phyloP scores from a whole-genome alignment of 345 rosid genomes.

The Hevea brasiliensis region DNA sequence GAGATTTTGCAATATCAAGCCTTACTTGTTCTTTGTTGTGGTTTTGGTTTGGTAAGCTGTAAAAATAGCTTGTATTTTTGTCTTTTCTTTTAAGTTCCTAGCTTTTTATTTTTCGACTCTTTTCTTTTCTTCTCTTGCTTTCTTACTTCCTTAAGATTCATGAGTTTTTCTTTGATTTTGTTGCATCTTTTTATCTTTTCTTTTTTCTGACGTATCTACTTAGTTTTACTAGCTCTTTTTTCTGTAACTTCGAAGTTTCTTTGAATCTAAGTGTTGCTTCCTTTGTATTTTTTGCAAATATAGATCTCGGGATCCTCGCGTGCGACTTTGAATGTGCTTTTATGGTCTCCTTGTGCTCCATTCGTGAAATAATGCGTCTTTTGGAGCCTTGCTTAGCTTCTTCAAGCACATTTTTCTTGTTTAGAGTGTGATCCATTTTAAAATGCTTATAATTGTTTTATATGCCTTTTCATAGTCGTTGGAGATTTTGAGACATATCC shows the following conservation, averaged over 20 bases:
- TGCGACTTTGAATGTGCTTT: slow-evolving; percentile 3
- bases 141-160: slow-evolving; percentile 10
- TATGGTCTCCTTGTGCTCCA: slow-evolving; percentile 13
- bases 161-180: slow-evolving; percentile 10
- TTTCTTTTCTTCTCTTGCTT: slow-evolving; percentile 9
- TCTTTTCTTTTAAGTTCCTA: slow-evolving; percentile 31
- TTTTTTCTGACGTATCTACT: neutral
- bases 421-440: neutral
- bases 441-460: neutral
- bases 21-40: slow-evolving; percentile 37
- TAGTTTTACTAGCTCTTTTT: neutral
- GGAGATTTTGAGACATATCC: slow-evolving; percentile 14
- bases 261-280: slow-evolving; percentile 16
- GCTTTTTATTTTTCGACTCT: slow-evolving; percentile 29
- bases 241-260: slow-evolving; percentile 11
- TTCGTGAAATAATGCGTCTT: slow-evolving; percentile 19
- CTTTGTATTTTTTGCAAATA: neutral
- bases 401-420: slow-evolving; percentile 15
- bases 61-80: slow-evolving; percentile 41
- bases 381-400: slow-evolving; percentile 10
- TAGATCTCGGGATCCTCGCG: slow-evolving; percentile 11
- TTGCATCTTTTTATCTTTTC: slow-evolving; percentile 1
- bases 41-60: slow-evolving; percentile 54
- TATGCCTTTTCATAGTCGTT: neutral
- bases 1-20: slow-evolving; percentile 46